phyloP scores from a whole-genome alignment of 2,329 filamentous ascomycete species.

The Balansia obtecta region DNA sequence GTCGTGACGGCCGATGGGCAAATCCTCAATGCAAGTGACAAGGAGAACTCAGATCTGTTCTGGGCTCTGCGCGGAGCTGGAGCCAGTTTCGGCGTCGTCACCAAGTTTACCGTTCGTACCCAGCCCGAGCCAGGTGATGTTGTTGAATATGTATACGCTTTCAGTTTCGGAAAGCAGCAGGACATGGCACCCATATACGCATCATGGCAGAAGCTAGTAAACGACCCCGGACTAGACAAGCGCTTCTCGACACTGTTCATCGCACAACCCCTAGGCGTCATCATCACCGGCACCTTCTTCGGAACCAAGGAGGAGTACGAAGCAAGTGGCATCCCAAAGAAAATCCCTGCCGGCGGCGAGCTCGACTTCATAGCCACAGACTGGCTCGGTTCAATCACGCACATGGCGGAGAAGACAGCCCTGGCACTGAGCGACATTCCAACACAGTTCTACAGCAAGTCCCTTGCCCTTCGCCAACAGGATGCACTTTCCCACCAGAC shows the following conservation, averaged over 20 bases:
- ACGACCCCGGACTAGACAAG: conserved; percentile 41
- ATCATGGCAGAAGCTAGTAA: conserved; percentile 45
- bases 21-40: conserved; percentile 33
- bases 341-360: conserved; percentile 29
- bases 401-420: conserved; percentile 36
- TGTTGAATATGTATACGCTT: conserved; percentile 45
- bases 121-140: conserved; percentile 41
- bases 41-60: conserved; percentile 40
- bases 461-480: conserved; percentile 37
- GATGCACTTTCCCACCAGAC: conserved; percentile 32
- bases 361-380: conserved; percentile 40
- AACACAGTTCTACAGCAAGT: conserved; percentile 44
- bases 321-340: conserved; percentile 33
- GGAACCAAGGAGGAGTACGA: conserved; percentile 44
- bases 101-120: conserved; percentile 43
- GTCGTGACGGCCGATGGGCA: conserved; percentile 45
- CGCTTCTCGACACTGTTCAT: conserved; percentile 47
- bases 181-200: conserved; percentile 38
- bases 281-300: conserved; percentile 50
- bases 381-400: conserved; percentile 48
- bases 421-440: conserved; percentile 34
- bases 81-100: conserved; percentile 43
- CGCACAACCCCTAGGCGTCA: conserved; percentile 36
- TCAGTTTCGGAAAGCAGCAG: conserved; percentile 34
- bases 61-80: conserved; percentile 44